Evolutionary conservation across 495 filamentous ascomycete species (phyloP), one percentile per base, ranked within the genome.

Genomic region (Neurospora cerealis): DNA sequence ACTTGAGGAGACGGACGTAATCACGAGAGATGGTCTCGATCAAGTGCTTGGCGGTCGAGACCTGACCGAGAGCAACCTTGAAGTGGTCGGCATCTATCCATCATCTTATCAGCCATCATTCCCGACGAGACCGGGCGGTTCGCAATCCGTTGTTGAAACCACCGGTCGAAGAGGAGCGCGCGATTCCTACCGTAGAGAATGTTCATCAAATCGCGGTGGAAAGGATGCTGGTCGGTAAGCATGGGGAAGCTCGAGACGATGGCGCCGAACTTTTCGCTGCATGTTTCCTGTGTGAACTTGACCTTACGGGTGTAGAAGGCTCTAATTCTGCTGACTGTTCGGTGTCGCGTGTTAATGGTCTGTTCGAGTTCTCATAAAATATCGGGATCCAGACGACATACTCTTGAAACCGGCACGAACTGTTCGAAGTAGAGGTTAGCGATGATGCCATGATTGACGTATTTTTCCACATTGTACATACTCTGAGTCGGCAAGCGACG

Each of bases 251-350:
- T 94, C 81, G 95, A 91, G 73, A 98, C 88, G 79, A 97, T 97
- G 39, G 90, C 86, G 74, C 88, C 90, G 73, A 99, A 89, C 85
- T 98, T 97, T 77, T 99, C 96, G 71, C 90, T 89, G 83, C 98
- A 98, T 54, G 96, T 98, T 83, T 98, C 95, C 79, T 95, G 91
- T n/a, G 96, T 98, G 82, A 92, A 98, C 79, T 98, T 99, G 87
- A 98, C 96, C 84, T 99, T 98, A 81, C 96, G 89, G 73, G 94
- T 97, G 81, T 97, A 97, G 86, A 97, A 98, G 72, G 90, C 93
- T 87, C 95, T 86, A 78, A 99, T 98, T 87, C 96, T 91, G 78
- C 90, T 93, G 80, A 99, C 79, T 80, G 71, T 79, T 77, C 39
- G 10, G n/a, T 7, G 41, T 60, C 2, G 15, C 36, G 13, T 5